Evolutionary conservation across 208 protist species (phyloP).

Genomic region (Zelonia costaricensis): DNA sequence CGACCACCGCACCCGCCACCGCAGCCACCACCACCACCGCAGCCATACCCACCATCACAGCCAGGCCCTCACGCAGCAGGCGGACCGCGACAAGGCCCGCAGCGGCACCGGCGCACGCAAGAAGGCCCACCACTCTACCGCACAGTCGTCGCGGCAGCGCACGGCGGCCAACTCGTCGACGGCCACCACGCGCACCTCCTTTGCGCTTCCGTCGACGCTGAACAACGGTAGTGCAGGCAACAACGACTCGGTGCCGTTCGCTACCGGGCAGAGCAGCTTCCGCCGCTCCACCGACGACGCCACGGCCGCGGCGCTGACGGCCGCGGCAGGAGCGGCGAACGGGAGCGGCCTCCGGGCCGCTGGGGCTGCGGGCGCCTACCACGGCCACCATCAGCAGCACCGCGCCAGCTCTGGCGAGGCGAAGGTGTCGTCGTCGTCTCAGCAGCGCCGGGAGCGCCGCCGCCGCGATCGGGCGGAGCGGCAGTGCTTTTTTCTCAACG

Average conservation of each 20-base stretch:
- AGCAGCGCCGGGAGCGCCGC: background rate
- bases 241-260: background rate
- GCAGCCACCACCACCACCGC: constrained; percentile 2
- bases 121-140: background rate
- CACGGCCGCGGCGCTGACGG: background rate
- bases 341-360: background rate
- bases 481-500: constrained; percentile 37
- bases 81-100: background rate
- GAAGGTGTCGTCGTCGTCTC: background rate
- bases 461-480: constrained; percentile 5
- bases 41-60: background rate
- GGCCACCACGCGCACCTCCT: constrained; percentile 8
- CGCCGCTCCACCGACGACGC: background rate
- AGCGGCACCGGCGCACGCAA: background rate
- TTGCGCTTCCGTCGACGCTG: constrained; percentile 14
- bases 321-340: background rate
- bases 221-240: constrained; percentile 1
- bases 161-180: background rate
- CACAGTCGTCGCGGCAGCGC: background rate
- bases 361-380: background rate
- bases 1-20: background rate
- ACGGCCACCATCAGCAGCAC: background rate
- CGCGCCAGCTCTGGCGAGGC: background rate
- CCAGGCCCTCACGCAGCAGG: background rate
- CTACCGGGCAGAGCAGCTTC: background rate